phyloP scores from a whole-genome alignment of 345 rosid genomes.

The Ceriops zippeliana region DNA sequence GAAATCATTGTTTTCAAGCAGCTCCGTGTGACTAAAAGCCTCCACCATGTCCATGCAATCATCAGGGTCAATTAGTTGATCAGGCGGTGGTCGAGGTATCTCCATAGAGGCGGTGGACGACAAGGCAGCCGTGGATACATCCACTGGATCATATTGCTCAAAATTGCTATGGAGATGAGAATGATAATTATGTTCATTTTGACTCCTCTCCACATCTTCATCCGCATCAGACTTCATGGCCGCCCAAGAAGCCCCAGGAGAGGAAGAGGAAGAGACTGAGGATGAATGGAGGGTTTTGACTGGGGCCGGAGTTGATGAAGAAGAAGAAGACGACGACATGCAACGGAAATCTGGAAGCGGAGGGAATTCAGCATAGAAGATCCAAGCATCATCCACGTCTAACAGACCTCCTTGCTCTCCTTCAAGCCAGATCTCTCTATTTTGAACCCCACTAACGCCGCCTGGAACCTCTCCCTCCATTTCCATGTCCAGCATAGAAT shows the following conservation, averaged over 20 bases:
- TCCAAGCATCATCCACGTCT: constrained; percentile 47
- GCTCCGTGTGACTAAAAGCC: constrained; percentile 79
- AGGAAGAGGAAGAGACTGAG: constrained; percentile 53
- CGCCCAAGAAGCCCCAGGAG: constrained; percentile 81
- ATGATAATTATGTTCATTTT: constrained; percentile 3
- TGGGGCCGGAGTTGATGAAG: constrained; percentile 77
- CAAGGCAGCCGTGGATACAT: constrained; percentile 36
- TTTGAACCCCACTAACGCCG: constrained; percentile 7
- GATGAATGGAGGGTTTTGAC: constrained; percentile 47
- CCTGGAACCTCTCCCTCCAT: constrained; percentile 14
- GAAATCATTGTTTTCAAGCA: constrained; percentile 59
- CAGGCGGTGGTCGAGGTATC: constrained; percentile 29
- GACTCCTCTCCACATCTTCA: constrained; percentile 32
- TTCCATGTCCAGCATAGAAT: constrained; percentile 19
- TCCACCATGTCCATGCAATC: constrained; percentile 77
- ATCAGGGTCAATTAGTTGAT: constrained; percentile 35
- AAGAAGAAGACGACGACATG: constrained; percentile 97
- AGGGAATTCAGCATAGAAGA: constrained; percentile 65
- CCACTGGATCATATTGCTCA: constrained; percentile 22
- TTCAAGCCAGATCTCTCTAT: constrained; percentile 55
- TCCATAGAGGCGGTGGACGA: constrained; percentile 83
- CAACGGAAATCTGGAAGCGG: constrained; percentile 78
- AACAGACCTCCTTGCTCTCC: constrained; percentile 45
- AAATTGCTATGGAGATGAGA: neutral
- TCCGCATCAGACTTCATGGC: constrained; percentile 60